phyloP scores from a whole-genome alignment of 2,329 filamentous ascomycete genomes.

The Alternaria viburni region DNA sequence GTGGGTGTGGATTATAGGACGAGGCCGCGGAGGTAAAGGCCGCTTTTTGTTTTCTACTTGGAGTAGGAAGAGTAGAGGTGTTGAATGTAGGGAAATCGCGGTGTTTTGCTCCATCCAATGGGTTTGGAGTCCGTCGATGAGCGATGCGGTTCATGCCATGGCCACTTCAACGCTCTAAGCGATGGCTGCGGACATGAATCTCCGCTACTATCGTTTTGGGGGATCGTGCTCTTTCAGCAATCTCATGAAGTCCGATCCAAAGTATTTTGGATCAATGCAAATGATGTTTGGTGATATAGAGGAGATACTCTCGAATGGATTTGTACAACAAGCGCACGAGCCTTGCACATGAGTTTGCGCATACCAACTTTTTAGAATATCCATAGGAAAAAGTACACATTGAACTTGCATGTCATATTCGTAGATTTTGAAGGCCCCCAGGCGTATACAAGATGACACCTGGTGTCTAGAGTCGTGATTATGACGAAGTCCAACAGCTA shows the following conservation, averaged over 20 bases:
- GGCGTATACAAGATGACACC: background rate
- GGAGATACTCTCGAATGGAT: too few relatives aligned
- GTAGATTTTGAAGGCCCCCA: background rate
- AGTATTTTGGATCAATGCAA: too few relatives aligned
- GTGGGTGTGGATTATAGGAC: background rate
- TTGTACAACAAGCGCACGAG: too few relatives aligned
- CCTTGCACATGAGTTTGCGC: too few relatives aligned
- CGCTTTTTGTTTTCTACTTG: background rate
- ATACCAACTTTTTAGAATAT: background rate
- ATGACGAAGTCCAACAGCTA: background rate
- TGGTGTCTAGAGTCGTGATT: fast-evolving
- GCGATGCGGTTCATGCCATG: background rate
- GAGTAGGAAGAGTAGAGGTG: background rate
- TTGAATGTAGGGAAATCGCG: background rate
- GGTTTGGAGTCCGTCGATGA: background rate
- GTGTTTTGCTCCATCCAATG: background rate
- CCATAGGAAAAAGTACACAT: background rate
- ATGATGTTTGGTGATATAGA: too few relatives aligned
- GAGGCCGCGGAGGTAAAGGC: background rate
- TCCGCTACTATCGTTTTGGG: too few relatives aligned
- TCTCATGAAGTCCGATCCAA: too few relatives aligned
- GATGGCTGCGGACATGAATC: too few relatives aligned
- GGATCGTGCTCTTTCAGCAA: too few relatives aligned
- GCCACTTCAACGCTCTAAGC: background rate
- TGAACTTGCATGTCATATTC: background rate